A percentile compares a stretch with the other conserved stretches of the same genome.
phyloP scores from a whole-genome alignment of 768 basidiomycete species.

The Podaxis pistillaris region DNA sequence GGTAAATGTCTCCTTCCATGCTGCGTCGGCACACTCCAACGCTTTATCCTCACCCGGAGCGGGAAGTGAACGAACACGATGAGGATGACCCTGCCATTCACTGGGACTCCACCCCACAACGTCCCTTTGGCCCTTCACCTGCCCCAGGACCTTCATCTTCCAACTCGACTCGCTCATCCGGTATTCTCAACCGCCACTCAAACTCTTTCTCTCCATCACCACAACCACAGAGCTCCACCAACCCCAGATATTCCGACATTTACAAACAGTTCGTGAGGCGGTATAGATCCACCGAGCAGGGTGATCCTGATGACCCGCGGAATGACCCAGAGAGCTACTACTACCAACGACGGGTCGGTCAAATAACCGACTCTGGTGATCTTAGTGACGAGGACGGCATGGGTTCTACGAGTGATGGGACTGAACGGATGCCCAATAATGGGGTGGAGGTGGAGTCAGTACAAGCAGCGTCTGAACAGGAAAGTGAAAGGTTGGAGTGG shows the following conservation, averaged over 20 bases:
- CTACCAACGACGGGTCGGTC: slow-evolving; percentile 68
- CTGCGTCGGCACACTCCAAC: slow-evolving; percentile 66
- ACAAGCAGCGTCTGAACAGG: slow-evolving; percentile 67
- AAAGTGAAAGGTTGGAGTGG: slow-evolving; percentile 89
- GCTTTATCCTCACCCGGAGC: slow-evolving; percentile 61
- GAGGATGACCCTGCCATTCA: slow-evolving; percentile 51
- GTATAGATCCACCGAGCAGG: slow-evolving; percentile 63
- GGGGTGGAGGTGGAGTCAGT: slow-evolving; percentile 62
- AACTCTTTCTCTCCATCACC: slow-evolving; percentile 22
- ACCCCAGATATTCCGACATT: slow-evolving; percentile 49
- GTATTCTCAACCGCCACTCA: slow-evolving; percentile 27
- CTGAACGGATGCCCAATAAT: slow-evolving; percentile 51
- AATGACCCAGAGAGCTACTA: slow-evolving; percentile 85
- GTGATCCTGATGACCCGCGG: slow-evolving; percentile 52
- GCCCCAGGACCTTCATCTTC: slow-evolving; percentile 31
- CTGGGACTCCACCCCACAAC: slow-evolving; percentile 35
- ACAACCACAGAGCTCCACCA: slow-evolving; percentile 19
- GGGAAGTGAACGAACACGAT: slow-evolving; percentile 32
- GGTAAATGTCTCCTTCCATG: slow-evolving; percentile 14
- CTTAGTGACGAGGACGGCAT: slow-evolving; percentile 76
- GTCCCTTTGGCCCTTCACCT: slow-evolving; percentile 29
- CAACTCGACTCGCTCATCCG: slow-evolving; percentile 25
- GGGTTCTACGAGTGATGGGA: slow-evolving; percentile 34
- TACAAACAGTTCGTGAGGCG: slow-evolving; percentile 80
- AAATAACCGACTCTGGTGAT: slow-evolving; percentile 65